These are phyloP conservation scores for Epipyxis sp. DNA, from an alignment of 108 stramenopile species.

Conservation along the genomic window DNA sequence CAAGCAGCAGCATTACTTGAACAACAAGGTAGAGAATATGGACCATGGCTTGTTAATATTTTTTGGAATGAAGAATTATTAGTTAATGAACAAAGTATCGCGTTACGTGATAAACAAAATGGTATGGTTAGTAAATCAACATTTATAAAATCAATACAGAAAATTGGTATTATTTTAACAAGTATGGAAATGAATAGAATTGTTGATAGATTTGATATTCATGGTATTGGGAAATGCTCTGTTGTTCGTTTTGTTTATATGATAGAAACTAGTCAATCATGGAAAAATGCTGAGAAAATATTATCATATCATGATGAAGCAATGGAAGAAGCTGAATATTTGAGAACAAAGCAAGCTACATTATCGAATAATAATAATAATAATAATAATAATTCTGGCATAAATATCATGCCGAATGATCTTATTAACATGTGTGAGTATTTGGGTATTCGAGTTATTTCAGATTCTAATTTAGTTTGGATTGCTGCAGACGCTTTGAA, in stretches of 20 bases:
- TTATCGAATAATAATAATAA: background rate
- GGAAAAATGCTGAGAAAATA: background rate
- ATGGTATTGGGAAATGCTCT: conserved; percentile 17
- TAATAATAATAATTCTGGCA: too few relatives aligned
- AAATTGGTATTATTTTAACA: conserved; percentile 9
- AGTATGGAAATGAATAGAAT: background rate
- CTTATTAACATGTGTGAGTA: conserved; percentile 23
- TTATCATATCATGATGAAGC: conserved; percentile 3
- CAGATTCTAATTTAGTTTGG: conserved; percentile 12
- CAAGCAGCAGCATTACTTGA: background rate
- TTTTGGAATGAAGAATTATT: background rate
- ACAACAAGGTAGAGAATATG: background rate
- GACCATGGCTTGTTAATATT: background rate
- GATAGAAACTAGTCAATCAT: background rate
- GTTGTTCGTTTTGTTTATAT: conserved; percentile 22
- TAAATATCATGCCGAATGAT: background rate
- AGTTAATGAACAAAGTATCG: background rate
- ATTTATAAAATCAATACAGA: background rate
- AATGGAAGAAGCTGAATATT: background rate
- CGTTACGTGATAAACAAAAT: background rate
- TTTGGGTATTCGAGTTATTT: conserved; percentile 20
- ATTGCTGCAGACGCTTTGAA: conserved; percentile 13
- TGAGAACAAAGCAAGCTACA: background rate
- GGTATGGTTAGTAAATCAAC: background rate
- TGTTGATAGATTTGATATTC: conserved; percentile 9